Evolutionary conservation across 306 rosid species (phyloP).

Genomic region (Inga oerstediana): DNA sequence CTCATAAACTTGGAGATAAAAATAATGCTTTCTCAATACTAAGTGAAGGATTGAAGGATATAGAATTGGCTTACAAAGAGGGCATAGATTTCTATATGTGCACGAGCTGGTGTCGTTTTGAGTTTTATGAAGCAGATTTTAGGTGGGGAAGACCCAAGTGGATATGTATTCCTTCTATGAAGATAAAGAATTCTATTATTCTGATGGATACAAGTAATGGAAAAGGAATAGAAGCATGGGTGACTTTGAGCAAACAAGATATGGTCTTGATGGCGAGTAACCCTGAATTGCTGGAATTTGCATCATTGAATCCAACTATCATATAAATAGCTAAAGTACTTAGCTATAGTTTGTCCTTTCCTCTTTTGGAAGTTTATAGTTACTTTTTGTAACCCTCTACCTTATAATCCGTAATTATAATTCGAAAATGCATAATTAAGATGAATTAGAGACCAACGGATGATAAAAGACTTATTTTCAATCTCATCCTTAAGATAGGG

Average conservation of each 20-base stretch:
- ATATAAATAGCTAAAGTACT: too few species aligned
- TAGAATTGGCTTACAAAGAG: neutral
- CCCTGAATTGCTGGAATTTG: constrained; percentile 26
- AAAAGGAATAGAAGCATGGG: constrained; percentile 37
- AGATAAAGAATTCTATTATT: neutral
- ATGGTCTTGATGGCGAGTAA: constrained; percentile 20
- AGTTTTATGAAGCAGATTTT: neutral
- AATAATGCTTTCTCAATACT: neutral
- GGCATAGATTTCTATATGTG: neutral
- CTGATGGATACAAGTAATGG: constrained; percentile 23
- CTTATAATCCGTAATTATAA: too few species aligned
- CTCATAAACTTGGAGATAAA: constrained; percentile 7
- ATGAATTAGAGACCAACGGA: too few species aligned
- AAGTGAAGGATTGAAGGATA: neutral
- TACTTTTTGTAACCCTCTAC: too few species aligned
- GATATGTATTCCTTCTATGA: neutral
- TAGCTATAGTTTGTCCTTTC: too few species aligned
- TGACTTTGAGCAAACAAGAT: constrained; percentile 26
- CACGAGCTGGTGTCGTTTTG: constrained; percentile 32
- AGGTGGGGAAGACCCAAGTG: constrained; percentile 32
- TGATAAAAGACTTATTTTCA: too few species aligned
- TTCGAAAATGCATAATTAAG: too few species aligned
- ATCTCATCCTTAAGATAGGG: too few species aligned
- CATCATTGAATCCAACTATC: constrained; percentile 29
- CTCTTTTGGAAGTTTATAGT: too few species aligned